A percentile compares a stretch with the other conserved stretches of the same genome.
Conservation (phyloP, 1,284 basidiomycete species). For the Testicularia cyperi region DNA sequence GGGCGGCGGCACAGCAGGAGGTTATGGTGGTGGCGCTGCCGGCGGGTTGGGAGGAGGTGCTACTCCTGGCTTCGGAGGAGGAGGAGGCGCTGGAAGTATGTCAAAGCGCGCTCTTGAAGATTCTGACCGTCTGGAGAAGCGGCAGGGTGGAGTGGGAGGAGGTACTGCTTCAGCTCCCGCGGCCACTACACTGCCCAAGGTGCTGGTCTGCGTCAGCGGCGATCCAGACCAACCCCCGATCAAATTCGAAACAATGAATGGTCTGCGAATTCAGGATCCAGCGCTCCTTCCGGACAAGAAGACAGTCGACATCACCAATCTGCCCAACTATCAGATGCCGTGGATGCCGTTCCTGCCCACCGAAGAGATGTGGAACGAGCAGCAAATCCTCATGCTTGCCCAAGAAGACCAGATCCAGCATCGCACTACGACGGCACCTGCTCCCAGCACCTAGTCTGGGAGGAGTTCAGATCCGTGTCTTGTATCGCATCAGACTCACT, state of each 20-base stretch:
- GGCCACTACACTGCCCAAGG: no score
- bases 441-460: no score
- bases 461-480: no score
- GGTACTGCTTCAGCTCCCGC: no score
- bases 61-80: slow-evolving; percentile 1
- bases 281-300: slow-evolving; percentile 6
- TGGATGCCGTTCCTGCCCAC: slow-evolving; percentile 41
- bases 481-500: no score
- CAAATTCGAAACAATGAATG: slow-evolving; percentile 34
- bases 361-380: slow-evolving; percentile 25
- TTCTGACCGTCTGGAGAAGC: no score
- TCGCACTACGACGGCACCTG: slow-evolving; percentile 14
- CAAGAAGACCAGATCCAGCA: slow-evolving; percentile 24
- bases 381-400: slow-evolving; percentile 23
- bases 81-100: no score
- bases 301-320: slow-evolving; percentile 21
- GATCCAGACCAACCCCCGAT: slow-evolving; percentile 16
- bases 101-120: no score
- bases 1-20: no score
- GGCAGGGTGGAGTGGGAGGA: no score
- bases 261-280: slow-evolving; percentile 21
- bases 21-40: slow-evolving; percentile 1
- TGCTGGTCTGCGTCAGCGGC: slow-evolving; percentile 38
- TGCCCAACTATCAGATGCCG: slow-evolving; percentile 24
- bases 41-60: neutral